Evolutionary conservation across 139 green algal species (phyloP).

Genomic region (Deuterostichococcus epilithicus): DNA sequence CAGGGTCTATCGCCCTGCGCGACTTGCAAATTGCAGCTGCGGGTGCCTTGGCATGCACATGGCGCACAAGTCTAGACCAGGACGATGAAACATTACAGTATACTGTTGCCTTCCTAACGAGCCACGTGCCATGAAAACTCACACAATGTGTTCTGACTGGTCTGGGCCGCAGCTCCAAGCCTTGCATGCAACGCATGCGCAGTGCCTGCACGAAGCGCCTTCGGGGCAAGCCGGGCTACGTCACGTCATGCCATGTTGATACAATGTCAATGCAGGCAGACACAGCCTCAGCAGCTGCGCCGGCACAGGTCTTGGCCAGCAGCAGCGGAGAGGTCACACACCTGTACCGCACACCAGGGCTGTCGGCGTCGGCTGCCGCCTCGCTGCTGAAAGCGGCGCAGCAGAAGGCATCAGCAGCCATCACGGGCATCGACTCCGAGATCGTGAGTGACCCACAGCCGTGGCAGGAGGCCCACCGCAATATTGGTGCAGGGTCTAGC

Average conservation of each 20-base stretch:
- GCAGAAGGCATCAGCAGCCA: conserved; percentile 59
- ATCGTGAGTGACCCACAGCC: too few relatives aligned
- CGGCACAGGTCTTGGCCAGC: neutral
- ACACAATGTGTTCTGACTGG: neutral
- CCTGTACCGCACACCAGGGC: conserved; percentile 78
- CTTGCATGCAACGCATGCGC: neutral
- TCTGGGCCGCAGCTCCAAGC: neutral
- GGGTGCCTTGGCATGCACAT: too few relatives aligned
- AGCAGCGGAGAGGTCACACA: conserved; percentile 56
- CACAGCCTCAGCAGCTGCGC: neutral
- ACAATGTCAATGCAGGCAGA: too few relatives aligned
- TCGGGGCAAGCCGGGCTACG: too few relatives aligned
- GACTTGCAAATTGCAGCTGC: too few relatives aligned
- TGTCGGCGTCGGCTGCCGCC: conserved; percentile 49
- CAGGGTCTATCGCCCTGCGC: too few relatives aligned
- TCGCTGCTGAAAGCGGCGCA: conserved; percentile 75
- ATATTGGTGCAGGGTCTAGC: too few relatives aligned
- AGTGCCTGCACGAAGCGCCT: neutral
- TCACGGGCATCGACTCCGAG: conserved; percentile 73
- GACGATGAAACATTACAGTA: neutral
- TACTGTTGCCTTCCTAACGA: conserved; percentile 1
- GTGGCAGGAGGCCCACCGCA: too few relatives aligned
- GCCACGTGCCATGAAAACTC: neutral
- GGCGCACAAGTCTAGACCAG: too few relatives aligned
- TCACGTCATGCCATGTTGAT: too few relatives aligned